Conservation (phyloP, 2,329 filamentous ascomycete genomes). For the Sordariomycetes sp. region DNA sequence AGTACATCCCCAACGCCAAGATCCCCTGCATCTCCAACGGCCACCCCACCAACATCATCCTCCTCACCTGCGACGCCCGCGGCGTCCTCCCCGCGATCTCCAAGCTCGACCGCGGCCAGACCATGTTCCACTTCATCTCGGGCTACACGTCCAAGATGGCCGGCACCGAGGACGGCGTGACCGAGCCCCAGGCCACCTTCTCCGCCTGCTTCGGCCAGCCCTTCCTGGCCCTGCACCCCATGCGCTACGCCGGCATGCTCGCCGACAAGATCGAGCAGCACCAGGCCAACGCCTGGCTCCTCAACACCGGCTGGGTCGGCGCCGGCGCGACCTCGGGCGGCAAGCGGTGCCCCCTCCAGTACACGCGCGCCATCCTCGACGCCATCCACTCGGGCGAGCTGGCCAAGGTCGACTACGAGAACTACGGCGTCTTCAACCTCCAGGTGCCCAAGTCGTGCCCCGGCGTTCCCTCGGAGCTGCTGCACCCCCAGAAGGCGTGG, state of each 20-base stretch:
- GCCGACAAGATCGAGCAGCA: slow-evolving; percentile 95
- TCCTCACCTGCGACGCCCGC: slow-evolving; percentile 94
- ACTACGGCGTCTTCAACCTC: slow-evolving; percentile 93
- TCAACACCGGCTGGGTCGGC: slow-evolving; percentile 97
- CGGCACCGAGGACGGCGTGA: slow-evolving; percentile 93
- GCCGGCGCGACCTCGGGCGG: slow-evolving; percentile 83
- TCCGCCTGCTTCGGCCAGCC: slow-evolving; percentile 98
- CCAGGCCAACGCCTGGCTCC: slow-evolving; percentile 93
- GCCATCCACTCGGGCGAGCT: slow-evolving; percentile 94
- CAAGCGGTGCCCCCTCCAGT: slow-evolving; percentile 96
- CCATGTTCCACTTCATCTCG: slow-evolving; percentile 99
- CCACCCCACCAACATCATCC: slow-evolving; percentile 95
- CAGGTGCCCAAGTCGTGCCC: slow-evolving; percentile 87
- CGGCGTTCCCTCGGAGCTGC: slow-evolving; percentile 78
- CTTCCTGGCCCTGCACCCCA: slow-evolving; percentile 96
- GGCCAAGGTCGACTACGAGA: slow-evolving; percentile 86
- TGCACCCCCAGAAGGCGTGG: slow-evolving; percentile 94
- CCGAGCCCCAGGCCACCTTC: slow-evolving; percentile 96
- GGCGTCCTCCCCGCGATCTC: slow-evolving; percentile 97
- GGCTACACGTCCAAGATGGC: slow-evolving; percentile 99
- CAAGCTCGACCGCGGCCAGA: slow-evolving; percentile 88
- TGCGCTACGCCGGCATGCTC: slow-evolving; percentile 98
- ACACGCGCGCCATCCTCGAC: slow-evolving; percentile 96
- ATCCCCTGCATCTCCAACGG: slow-evolving; percentile 82
- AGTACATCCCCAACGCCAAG: slow-evolving; percentile 98